Percentiles rank a stretch among this genome's conserved stretches.
Conservation (phyloP, 148 eudicot genomes). For the Mesembryanthemum crystallinum region DNA sequence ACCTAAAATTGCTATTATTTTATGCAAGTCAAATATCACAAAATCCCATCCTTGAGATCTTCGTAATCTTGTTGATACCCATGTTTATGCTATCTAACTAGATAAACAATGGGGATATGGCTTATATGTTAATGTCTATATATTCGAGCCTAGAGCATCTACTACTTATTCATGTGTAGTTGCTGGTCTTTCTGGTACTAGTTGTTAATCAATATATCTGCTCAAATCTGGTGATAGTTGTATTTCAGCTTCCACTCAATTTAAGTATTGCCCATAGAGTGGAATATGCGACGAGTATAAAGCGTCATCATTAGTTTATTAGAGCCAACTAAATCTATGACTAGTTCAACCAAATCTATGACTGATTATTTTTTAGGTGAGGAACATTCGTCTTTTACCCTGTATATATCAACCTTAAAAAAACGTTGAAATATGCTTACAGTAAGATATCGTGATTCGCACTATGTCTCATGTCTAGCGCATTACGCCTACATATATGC, state of each 20-base stretch:
- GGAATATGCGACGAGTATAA: slow-evolving; percentile 17
- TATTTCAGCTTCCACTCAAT: slow-evolving; percentile 3
- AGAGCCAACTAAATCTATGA: slow-evolving; percentile 12
- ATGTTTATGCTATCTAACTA: neutral
- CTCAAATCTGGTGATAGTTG: slow-evolving; percentile 16
- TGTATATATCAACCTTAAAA: neutral
- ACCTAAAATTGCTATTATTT: slow-evolving; percentile 1
- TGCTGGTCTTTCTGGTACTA: slow-evolving; percentile 15
- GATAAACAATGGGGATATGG: slow-evolving; percentile 8
- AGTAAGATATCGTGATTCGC: slow-evolving; percentile 7
- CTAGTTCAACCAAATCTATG: slow-evolving; percentile 16
- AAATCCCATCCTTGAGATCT: slow-evolving; percentile 22
- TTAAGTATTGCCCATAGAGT: slow-evolving; percentile 12
- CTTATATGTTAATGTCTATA: neutral
- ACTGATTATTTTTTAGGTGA: slow-evolving; percentile 6
- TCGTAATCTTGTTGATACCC: slow-evolving; percentile 15
- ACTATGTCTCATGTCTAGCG: slow-evolving; percentile 8
- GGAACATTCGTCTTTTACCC: neutral
- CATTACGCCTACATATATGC: neutral
- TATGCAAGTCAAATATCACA: slow-evolving; percentile 9
- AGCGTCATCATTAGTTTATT: slow-evolving; percentile 11
- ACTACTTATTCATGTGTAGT: neutral
- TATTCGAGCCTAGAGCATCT: neutral
- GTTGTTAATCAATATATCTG: slow-evolving; percentile 19
- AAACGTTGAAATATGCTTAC: neutral